Evolutionary conservation across 176 grass and related monocot species (phyloP), one percentile per base, ranked within the genome.

Genomic region (Avena insularis): DNA sequence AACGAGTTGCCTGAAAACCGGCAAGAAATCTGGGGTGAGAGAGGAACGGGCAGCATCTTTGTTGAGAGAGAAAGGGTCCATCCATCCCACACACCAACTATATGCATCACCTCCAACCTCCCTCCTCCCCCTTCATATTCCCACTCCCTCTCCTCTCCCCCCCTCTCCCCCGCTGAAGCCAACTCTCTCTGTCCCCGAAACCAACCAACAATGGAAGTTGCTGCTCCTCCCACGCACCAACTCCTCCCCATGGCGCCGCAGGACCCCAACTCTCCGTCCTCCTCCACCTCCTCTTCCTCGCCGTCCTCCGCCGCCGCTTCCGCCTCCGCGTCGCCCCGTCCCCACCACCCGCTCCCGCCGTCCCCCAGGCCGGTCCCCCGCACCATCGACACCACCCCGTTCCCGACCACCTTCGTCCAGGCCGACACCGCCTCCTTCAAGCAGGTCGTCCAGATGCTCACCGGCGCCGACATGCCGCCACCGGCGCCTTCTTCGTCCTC

Each of bases 371-470:
- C 87, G 47, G 74, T 90, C 8, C 94, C 89, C 9, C 91, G 85
- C 81, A 91, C 93, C 78, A 90, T 94, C 79, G 97, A 92, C 70
- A 91, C 85, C 69, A 87, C 92, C 79, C 94, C 94, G 8, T 93
- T 93, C 87, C 90, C 92, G 2, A 96, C 94, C 62, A 96, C 94
- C 43, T 94, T 96, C 85, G 91, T 96, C 13, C 92, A 96, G 86
- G 94, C 92, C 75, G 94, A 96, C 83, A 87, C 89, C 23, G 69
- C 88, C 75, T 90, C 88, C 87, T 96, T 96, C 88, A 96, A 96
- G 85, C 88, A 96, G 79, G 92, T 96, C 38, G 94, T 96, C 38
- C 94, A 96, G 90, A 87, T 91, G 86, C 92, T 96, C 84, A 96
- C 94, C 48, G 94, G 94, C 76, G 49, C 92, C 79, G 84, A 82